Evolutionary conservation across 2,329 filamentous ascomycete species (phyloP), one percentile per base, ranked within the genome.

Genomic region (Fusarium drepaniforme): DNA sequence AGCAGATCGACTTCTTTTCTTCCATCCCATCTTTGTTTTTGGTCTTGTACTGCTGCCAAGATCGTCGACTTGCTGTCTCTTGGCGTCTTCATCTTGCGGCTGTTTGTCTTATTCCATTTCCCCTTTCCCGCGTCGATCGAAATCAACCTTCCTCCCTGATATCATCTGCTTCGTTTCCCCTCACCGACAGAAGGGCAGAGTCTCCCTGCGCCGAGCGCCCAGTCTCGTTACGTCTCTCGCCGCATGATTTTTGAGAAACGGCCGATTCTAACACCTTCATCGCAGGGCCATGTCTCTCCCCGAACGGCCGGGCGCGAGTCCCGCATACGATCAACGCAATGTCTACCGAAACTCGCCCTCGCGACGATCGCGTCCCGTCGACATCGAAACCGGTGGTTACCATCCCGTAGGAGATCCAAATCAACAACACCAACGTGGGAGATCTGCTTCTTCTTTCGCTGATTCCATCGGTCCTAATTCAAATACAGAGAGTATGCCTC

Each of bases 341-440:
- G 86, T 90, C 68, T 94, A 94, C 83, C 89, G 92, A 77, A 91
- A 92, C 74, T 92, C 93, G 51, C 89, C 90, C 30, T 90, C 91
- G 64, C 90, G 93, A 79, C 91, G 93, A 77, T 87, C 85, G 63
- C 89, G 89, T 68, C 90, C 91, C 58, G 88, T 89, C 67, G 94
- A 97, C 81, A 86, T 94, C 78, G 95, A 97, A 82, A 86, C 91
- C 42, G 91, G 90, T 66, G 84, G 84, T 59, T 89, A 88, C 75
- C 84, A 83, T 68, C 83, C 86, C 65, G 84, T 86, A 68, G 78
- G 76, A 59, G 83, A 77, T 79, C 81, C 72, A 78, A 82, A 72
- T 80, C 84, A 78, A 81, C 84, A 78, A 81, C 88, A 90, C 84
- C 84, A 87, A 80, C 89, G 89, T 85, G 88, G 86, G 82, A 87